Base-by-base conservation (phyloP, 2,329 filamentous ascomycete genomes). In the Metarhizium brunneum region DNA sequence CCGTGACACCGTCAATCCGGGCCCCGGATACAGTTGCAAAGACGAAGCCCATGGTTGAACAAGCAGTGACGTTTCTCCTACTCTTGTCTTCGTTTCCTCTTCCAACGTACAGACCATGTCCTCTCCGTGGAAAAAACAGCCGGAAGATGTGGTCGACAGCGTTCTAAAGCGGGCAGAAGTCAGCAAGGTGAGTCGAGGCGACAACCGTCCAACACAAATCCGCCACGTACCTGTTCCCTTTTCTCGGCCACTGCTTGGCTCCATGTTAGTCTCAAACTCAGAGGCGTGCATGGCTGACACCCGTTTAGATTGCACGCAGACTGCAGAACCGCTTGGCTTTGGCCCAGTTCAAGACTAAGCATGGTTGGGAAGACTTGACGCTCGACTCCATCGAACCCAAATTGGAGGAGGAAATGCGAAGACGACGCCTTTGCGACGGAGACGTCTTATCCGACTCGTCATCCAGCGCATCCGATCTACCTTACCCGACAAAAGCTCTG, bases 261-360 rank as follows among this genome's bases (percentile, higher is more conserved):
- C 25, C 18, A 10, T 3, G 13, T 47, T 43, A 18, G 35, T 43
- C 25, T 30, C 45, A 30, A 48, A 29, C 2, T 11, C 7, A 30
- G 6, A 11, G 20, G 20, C 20, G 13, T 30, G 18, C 25, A 30
- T 14, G 25, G 25, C 49, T 51, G 18, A 42, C 25, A 13, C n/a
- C 35, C n/a, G 13, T 29, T 16, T 51, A 97, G 94, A 95, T 99
- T 77, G 94, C 92, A 64, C 82, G 92, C 69, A 88, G 88, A 66
- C 79, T 99, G 55, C 91, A 97, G 75, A 91, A 95, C 76, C 90
- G 92, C 60, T 84, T 99, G 58, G 92, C 94, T 57, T 84, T 97
- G 61, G 94, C 94, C 69, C 94, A 95, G 72, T 94, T 96, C 81
- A 97, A 97, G 76, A 91, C 94, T 63, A 91, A 95, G 73, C 88